Percentiles rank a stretch among this genome's conserved stretches.
Conservation (phyloP, 257 asterid genomes). For the Scutellaria minor region DNA sequence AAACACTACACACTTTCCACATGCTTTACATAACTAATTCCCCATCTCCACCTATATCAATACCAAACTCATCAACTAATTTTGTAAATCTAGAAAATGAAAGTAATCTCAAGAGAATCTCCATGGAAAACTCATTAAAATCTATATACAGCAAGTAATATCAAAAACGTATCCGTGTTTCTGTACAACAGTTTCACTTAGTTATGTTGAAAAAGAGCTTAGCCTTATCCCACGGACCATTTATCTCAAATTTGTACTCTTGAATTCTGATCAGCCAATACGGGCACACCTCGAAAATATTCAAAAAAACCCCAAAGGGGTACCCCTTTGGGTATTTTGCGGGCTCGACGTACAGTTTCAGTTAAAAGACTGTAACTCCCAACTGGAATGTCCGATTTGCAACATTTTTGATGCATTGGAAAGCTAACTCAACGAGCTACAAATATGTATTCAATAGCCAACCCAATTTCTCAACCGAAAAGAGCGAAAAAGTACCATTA, state of each 20-base stretch:
- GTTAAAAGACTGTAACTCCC: too few relatives aligned
- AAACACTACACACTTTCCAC: neutral
- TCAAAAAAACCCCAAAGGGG: too few relatives aligned
- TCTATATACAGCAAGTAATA: neutral
- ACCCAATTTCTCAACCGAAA: too few relatives aligned
- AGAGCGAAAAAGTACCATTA: too few relatives aligned
- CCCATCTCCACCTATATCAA: neutral
- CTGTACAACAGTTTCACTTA: slow-evolving; percentile 44
- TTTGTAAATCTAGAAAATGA: neutral
- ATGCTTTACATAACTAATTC: neutral
- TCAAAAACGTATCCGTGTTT: neutral
- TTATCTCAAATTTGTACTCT: slow-evolving; percentile 89
- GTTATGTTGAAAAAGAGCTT: slow-evolving; percentile 79
- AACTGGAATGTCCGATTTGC: too few relatives aligned
- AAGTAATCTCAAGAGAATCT: neutral
- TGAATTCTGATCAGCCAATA: slow-evolving; percentile 91
- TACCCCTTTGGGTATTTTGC: too few relatives aligned
- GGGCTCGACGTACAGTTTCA: too few relatives aligned
- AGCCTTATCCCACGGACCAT: slow-evolving; percentile 99
- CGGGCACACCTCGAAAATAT: slow-evolving; percentile 87
- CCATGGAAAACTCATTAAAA: neutral
- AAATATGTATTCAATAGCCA: too few relatives aligned
- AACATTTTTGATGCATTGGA: too few relatives aligned
- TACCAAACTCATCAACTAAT: neutral
- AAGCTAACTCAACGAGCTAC: too few relatives aligned